Conservation (phyloP, 768 basidiomycete species). For the Pisolithus marmoratus region DNA sequence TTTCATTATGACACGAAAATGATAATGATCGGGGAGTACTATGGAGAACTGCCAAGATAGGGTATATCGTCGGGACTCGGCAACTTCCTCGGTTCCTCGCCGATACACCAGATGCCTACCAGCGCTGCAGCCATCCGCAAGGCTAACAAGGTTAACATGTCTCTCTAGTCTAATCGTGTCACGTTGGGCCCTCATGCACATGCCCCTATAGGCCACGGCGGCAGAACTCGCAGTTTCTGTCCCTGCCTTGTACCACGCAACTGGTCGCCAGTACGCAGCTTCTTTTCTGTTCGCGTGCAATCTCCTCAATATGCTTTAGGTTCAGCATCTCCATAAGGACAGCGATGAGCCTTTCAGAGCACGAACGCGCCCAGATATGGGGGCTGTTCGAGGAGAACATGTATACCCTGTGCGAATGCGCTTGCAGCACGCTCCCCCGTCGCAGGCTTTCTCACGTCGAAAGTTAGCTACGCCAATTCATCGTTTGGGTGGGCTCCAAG, state of each 20-base stretch:
- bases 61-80: too few species aligned
- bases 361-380: slow-evolving; percentile 46
- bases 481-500: slow-evolving; percentile 63
- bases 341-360: slow-evolving; percentile 29
- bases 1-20: slow-evolving; percentile 60
- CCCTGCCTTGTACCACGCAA: slow-evolving; percentile 2
- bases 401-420: slow-evolving; percentile 31
- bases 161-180: neutral
- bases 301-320: slow-evolving; percentile 6
- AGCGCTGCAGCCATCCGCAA: slow-evolving; percentile 13
- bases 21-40: too few species aligned
- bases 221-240: slow-evolving; percentile 16
- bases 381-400: slow-evolving; percentile 51
- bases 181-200: neutral
- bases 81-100: too few species aligned
- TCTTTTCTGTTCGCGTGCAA: neutral
- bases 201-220: slow-evolving; percentile 15
- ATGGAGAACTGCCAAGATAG: too few species aligned
- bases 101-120: slow-evolving; percentile 11
- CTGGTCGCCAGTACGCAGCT: slow-evolving; percentile 11
- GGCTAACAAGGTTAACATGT: slow-evolving; percentile 31
- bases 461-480: slow-evolving; percentile 48
- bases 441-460: neutral
- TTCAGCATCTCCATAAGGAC: slow-evolving; percentile 18
- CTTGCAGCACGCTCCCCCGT: neutral